Evolutionary conservation across 2,329 filamentous ascomycete genomes (phyloP).

Genomic region (Sclerotinia trifoliorum): DNA sequence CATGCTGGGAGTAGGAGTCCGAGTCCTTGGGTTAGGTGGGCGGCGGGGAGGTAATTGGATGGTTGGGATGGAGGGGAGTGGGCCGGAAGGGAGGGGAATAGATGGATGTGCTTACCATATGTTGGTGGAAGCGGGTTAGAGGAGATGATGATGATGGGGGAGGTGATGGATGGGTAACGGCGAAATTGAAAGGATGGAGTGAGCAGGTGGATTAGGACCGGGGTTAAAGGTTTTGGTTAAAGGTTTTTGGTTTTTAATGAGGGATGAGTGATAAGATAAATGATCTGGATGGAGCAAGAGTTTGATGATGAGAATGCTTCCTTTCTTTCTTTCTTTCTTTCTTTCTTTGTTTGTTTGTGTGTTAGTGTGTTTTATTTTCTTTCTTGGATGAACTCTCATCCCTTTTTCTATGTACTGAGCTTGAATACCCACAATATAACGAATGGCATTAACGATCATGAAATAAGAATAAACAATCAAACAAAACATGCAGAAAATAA

Average conservation of each 20-base stretch:
- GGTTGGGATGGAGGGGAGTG: not conserved
- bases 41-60: constrained; percentile 12
- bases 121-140: not conserved
- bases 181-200: not conserved
- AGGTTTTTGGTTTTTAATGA: not conserved
- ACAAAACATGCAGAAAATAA: not conserved
- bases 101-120: not conserved
- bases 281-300: not conserved
- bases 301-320: not conserved
- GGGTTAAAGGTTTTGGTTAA: no score
- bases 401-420: not conserved
- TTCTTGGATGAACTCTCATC: constrained; percentile 13
- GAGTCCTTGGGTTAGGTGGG: constrained; percentile 22
- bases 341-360: no score
- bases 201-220: not conserved
- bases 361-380: not conserved
- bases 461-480: no score
- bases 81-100: not conserved
- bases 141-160: no score
- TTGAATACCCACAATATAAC: constrained; percentile 11
- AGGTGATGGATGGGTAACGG: not conserved
- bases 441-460: not conserved
- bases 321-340: not conserved
- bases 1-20: constrained; percentile 8
- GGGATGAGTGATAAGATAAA: not conserved